Evolutionary conservation across 2,329 filamentous ascomycete species (phyloP), one percentile per base, ranked within the genome.

Genomic region (Beauveria australis): DNA sequence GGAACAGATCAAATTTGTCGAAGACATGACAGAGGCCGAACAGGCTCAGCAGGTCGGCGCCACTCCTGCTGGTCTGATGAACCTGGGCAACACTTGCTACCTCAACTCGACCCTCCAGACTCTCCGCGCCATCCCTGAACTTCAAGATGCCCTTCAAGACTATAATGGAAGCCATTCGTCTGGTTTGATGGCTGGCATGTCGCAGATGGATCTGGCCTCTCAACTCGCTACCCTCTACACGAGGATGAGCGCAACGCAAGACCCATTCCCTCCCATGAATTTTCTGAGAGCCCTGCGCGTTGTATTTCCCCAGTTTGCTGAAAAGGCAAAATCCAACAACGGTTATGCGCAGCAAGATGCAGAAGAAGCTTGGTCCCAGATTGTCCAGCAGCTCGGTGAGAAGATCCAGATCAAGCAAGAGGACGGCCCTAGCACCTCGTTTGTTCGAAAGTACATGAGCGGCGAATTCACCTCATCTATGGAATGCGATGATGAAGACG

Each of bases 291-390:
- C 91, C 4, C 81, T 99, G 18, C 88, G 93, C 63, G 80, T 80
- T 30, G 82, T 86, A 1, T 97, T 91, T 70, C 94, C 94, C 10
- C 94, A 97, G 71, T 99, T 99, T 71, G 92, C 91, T 12, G 92
- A 99, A 76, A 88, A 85, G 69, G 85, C 91, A 60, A 92, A 90
- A 72, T 87, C 88, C 37, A 89, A 91, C 24, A 81, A 88, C 61
- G 92, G 90, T 7, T 97, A 88, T 70, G 92, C 94, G n/a, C 94
- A 99, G 75, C 94, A 99, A 75, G 94, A 99, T 77, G 94, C 94
- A 1, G 94, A 99, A 74, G 94, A 99, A 74, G 94, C 93, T 52
- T 99, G 93, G 92, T 94, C 93, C 22, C 93, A 97, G 72, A 95
- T 99, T 63, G 78, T 99, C 6, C 86, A 89, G 49, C 89, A 93